Base-by-base conservation (phyloP, 140 eudicot genomes). In the Stevia rebaudiana region DNA sequence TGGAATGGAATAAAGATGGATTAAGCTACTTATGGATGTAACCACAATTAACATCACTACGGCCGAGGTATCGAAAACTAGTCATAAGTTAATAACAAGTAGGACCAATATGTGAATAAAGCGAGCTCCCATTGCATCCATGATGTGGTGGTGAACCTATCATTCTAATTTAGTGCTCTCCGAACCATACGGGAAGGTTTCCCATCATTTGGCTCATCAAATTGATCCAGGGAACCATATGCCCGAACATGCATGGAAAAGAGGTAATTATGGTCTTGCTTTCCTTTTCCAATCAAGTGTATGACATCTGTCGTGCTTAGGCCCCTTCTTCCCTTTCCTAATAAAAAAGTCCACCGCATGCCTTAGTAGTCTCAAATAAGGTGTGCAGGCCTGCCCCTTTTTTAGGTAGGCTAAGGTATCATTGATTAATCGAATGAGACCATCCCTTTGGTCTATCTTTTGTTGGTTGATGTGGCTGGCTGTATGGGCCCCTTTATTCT, bases 281-380 rank as follows among this genome's bases (percentile, higher is more conserved):
- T 37, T 37, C 42, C 42, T 37, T 37, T 37, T 37, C 11, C 42
- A 54, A 39, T 54, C 61, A 54, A 25, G 61, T 54, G 40, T 54
- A 54, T 8, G 40, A 6, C 40, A 54, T 54, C 18, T 54, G 10
- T 4, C 10, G 19, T 25, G 61, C 37, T 54, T 50, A 19, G 33
- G 57, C 57, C 15, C 30, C n/a, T 50, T 50, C 57, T 18, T 50
- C 57, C 16, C 17, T 41, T 41, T 33, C 16, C 17, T 41, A 8
- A 37, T 37, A 17, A 48, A 18, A 17, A 28, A 48, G 55, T 48
- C 28, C 55, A 48, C 55, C 13, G 13, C 42, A 1, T 7, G 42
- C 42, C 42, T 37, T 42, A 42, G 48, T 42, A 42, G 48, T 42
- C 18, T 42, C 17, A 42, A 42, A 13, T 42, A 42, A 42, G 44